These are phyloP conservation scores for Cornus kousa DNA, from an alignment of 148 eudicot species.

Conservation along the genomic window DNA sequence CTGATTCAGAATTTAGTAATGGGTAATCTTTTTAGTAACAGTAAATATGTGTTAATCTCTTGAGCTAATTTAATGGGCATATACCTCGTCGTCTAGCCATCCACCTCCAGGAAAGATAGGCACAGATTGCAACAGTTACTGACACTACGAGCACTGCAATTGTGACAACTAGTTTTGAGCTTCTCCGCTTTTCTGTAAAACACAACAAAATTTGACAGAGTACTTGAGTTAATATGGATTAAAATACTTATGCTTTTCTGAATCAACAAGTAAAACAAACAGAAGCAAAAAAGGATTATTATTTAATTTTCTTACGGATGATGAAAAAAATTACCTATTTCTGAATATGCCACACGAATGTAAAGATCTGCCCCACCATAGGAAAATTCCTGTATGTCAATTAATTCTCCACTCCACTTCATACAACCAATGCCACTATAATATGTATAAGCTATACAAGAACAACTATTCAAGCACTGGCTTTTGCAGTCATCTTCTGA, in stretches of 20 bases:
- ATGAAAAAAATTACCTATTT: conserved; percentile 29
- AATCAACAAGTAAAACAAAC: not conserved
- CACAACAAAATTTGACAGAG: not conserved
- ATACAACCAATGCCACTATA: conserved; percentile 35
- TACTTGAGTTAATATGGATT: not conserved
- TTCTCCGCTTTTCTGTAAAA: conserved; percentile 2
- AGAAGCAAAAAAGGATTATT: not conserved
- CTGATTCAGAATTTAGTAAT: not conserved
- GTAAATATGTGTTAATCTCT: not conserved
- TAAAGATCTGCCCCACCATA: conserved; percentile 26
- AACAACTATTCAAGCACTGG: conserved; percentile 32
- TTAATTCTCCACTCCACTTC: conserved; percentile 33
- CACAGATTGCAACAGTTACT: not conserved
- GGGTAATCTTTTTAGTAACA: not conserved
- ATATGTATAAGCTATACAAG: conserved; percentile 41
- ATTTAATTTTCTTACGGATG: conserved; percentile 6
- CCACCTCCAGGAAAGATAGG: conserved; percentile 24
- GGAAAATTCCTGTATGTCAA: not conserved
- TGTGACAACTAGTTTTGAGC: not conserved
- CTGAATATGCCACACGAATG: conserved; percentile 37
- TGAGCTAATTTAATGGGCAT: not conserved
- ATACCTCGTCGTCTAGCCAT: conserved; percentile 19
- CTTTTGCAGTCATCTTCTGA: conserved; percentile 14
- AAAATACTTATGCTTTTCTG: not conserved
- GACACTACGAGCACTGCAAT: conserved; percentile 4